These are phyloP conservation scores for Umbelopsis isabellina DNA, from an alignment of 192 early-diverging fungal species.

Conservation along the genomic window DNA sequence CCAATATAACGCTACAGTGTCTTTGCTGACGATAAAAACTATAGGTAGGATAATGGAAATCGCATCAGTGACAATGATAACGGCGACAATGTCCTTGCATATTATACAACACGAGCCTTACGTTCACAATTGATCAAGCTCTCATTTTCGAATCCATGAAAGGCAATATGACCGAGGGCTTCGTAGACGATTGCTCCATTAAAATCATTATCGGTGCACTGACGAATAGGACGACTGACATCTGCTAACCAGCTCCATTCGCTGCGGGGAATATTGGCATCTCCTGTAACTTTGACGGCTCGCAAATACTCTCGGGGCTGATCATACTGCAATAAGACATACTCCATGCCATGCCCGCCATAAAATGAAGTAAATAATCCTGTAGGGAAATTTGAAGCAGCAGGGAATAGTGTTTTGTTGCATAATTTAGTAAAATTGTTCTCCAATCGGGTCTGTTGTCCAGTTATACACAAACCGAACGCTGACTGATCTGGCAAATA, in stretches of 20 bases:
- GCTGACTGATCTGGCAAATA: not conserved
- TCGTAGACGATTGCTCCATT: not conserved
- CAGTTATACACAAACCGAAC: not conserved
- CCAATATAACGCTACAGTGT: not conserved
- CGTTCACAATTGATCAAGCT: not conserved
- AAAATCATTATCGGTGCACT: not conserved
- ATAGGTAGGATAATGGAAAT: not conserved
- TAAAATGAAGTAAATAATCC: not conserved
- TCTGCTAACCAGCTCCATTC: not conserved
- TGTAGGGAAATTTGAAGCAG: not conserved
- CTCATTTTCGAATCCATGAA: slow-evolving; percentile 8
- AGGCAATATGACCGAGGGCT: slow-evolving; percentile 1
- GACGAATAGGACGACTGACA: not conserved
- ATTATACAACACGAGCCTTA: not conserved
- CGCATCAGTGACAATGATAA: not conserved
- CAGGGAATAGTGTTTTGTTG: not conserved
- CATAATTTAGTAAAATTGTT: not conserved
- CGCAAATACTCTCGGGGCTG: not conserved
- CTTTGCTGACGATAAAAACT: not conserved
- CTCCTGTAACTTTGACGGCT: not conserved
- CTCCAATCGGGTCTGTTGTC: not conserved
- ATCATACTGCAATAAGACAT: not conserved
- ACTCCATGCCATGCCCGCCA: slow-evolving; percentile 6
- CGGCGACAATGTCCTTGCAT: not conserved
- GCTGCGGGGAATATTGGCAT: not conserved